A percentile compares a stretch with the other conserved stretches of the same genome.
Conservation (phyloP, 805 yeast species). For the Starmerella sp. region DNA sequence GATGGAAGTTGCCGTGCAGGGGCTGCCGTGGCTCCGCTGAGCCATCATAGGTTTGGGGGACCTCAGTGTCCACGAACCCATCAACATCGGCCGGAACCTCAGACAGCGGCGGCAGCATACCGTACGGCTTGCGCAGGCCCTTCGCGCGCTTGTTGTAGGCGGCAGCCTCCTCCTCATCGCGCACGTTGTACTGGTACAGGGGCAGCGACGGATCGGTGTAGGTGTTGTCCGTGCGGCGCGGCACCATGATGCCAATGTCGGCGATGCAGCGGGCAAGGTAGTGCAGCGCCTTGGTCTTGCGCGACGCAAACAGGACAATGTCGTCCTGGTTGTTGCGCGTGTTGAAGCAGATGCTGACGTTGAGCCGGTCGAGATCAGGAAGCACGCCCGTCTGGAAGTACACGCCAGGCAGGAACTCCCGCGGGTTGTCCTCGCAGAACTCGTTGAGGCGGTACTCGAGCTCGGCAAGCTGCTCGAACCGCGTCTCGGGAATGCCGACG, state of each 20-base stretch:
- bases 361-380: constrained; percentile 29
- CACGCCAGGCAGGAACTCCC: constrained; percentile 30
- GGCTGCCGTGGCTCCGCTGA: neutral
- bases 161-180: constrained; percentile 48
- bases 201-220: constrained; percentile 29
- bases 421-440: constrained; percentile 28
- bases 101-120: constrained; percentile 13
- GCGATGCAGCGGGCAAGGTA: constrained; percentile 27
- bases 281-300: constrained; percentile 27
- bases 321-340: constrained; percentile 29
- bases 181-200: constrained; percentile 35
- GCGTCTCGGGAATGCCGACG: constrained; percentile 32
- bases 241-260: constrained; percentile 29
- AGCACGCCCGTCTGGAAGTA: constrained; percentile 27
- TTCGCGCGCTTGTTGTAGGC: constrained; percentile 6
- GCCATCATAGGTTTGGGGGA: neutral
- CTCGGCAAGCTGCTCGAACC: constrained; percentile 27
- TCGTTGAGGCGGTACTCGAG: constrained; percentile 24
- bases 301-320: constrained; percentile 23
- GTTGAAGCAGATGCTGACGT: constrained; percentile 24
- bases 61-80: constrained; percentile 9
- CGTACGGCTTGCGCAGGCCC: constrained; percentile 11
- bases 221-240: constrained; percentile 27
- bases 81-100: neutral
- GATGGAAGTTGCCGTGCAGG: neutral